phyloP scores from a whole-genome alignment of 495 filamentous ascomycete genomes.

The Clohesyomyces aquaticus region DNA sequence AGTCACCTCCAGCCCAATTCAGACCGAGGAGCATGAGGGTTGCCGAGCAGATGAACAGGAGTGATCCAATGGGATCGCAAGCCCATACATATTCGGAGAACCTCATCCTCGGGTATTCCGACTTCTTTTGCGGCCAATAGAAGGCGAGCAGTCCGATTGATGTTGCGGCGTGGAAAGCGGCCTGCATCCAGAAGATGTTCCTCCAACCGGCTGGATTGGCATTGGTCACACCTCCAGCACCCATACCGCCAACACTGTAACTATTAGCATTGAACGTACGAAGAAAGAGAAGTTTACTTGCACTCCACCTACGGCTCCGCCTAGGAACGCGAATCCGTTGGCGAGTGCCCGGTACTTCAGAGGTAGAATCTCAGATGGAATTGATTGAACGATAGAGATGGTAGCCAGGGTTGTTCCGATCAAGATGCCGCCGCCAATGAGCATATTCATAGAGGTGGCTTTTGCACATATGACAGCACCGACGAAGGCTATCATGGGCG shows the following conservation, averaged over 20 bases:
- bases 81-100: constrained; percentile 54
- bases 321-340: constrained; percentile 56
- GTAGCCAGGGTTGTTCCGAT: constrained; percentile 59
- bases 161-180: constrained; percentile 55
- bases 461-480: constrained; percentile 59
- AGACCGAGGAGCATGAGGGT: constrained; percentile 57
- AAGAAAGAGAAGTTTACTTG: not conserved
- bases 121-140: constrained; percentile 53
- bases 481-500: constrained; percentile 56
- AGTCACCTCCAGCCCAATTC: constrained; percentile 58
- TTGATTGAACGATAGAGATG: constrained; percentile 58
- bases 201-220: constrained; percentile 54
- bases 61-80: constrained; percentile 58
- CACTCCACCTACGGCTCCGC: constrained; percentile 52
- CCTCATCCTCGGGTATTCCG: constrained; percentile 51
- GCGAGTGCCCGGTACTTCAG: constrained; percentile 58
- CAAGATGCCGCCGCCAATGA: constrained; percentile 60
- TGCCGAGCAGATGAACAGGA: constrained; percentile 54
- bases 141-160: constrained; percentile 55
- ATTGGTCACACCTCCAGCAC: constrained; percentile 58
- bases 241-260: constrained; percentile 51
- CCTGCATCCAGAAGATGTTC: constrained; percentile 64
- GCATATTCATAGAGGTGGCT: constrained; percentile 56
- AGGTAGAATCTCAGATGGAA: constrained; percentile 59
- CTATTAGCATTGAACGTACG: not conserved